Evolutionary conservation across 2,329 filamentous ascomycete species (phyloP), one percentile per base, ranked within the genome.

Genomic region (Penicillium verrucosum): DNA sequence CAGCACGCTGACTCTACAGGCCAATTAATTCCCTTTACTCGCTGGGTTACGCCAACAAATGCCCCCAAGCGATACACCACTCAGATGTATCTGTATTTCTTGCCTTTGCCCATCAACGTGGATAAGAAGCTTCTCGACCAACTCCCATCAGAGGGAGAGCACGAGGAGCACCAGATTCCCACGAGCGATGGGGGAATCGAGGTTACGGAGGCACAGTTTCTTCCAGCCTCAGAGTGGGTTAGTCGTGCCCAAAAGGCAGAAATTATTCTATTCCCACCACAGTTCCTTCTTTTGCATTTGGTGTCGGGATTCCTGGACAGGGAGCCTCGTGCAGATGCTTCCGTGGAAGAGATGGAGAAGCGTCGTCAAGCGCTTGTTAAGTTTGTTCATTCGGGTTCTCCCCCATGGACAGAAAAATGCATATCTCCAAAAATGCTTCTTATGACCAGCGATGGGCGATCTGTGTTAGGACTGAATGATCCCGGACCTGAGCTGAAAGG

Each of bases 11-110:
- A 42, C 7, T 44, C 5, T 25, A 32, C 46, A 84, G 87, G 87
- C 1, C 79, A 81, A 37, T 77, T 97, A 3, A 78, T 90, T 8
- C 91, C 92, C 0, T 97, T 96, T 69, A 96, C 92, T 0, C 85
- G 90, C 52, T 97, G 94, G 94, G 82, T 97, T 54, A 97, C 94
- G 2, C 93, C 93, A 0, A 67, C 64, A 0, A 85, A 83, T 59
- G 78, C 88, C 1, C 83, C 86, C 0, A 90, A 87, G 65, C 84
- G 94, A 44, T 99, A 95, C 76, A 90, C 89, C 0, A 97, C 93
- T 0, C 92, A 97, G 71, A 97, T 97, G 93, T 99, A 97, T 75
- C 73, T 97, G 11, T 96, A 96, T 75, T 87, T 95, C 73, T 81
- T 97, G 3, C 92, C 92, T 0, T 75, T 87, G 11, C 72, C 75